Conservation (phyloP, 768 basidiomycete genomes). For the Serendipita sp. region DNA sequence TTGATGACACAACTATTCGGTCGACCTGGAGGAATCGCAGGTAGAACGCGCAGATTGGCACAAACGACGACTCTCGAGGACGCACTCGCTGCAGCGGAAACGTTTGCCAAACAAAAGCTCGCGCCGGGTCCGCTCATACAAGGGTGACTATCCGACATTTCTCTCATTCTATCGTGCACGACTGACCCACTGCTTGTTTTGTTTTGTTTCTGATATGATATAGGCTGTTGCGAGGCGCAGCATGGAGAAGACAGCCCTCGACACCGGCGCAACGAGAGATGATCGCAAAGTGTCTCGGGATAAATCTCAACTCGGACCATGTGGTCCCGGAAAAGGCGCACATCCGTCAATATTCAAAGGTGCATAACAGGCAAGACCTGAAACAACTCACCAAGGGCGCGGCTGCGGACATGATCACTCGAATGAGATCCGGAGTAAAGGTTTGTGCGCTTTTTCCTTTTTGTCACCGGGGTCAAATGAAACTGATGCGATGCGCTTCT, state of each 20-base stretch:
- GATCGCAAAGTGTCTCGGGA: slow-evolving; percentile 36
- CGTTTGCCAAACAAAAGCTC: slow-evolving; percentile 41
- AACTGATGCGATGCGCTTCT: neutral
- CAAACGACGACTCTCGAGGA: slow-evolving; percentile 38
- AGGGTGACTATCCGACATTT: slow-evolving; percentile 27
- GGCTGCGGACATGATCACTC: slow-evolving; percentile 63
- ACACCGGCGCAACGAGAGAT: slow-evolving; percentile 43
- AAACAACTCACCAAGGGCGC: slow-evolving; percentile 53
- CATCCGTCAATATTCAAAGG: slow-evolving; percentile 16
- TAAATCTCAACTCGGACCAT: slow-evolving; percentile 13
- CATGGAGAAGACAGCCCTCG: slow-evolving; percentile 49
- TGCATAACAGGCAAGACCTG: slow-evolving; percentile 15
- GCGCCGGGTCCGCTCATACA: slow-evolving; percentile 31
- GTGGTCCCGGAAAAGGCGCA: slow-evolving; percentile 14
- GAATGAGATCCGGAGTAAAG: slow-evolving; percentile 60
- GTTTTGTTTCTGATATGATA: neutral
- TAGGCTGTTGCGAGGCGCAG: slow-evolving; percentile 47
- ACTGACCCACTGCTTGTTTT: neutral
- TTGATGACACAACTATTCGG: slow-evolving; percentile 22
- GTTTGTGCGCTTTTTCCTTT: slow-evolving; percentile 22
- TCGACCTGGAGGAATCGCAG: slow-evolving; percentile 32
- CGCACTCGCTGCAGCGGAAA: slow-evolving; percentile 55
- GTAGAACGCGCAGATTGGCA: slow-evolving; percentile 38
- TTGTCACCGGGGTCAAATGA: neutral
- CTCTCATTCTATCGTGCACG: neutral